These are phyloP conservation scores for Penicillium goetzii DNA, from an alignment of 495 filamentous ascomycete genomes.

Conservation along the genomic window DNA sequence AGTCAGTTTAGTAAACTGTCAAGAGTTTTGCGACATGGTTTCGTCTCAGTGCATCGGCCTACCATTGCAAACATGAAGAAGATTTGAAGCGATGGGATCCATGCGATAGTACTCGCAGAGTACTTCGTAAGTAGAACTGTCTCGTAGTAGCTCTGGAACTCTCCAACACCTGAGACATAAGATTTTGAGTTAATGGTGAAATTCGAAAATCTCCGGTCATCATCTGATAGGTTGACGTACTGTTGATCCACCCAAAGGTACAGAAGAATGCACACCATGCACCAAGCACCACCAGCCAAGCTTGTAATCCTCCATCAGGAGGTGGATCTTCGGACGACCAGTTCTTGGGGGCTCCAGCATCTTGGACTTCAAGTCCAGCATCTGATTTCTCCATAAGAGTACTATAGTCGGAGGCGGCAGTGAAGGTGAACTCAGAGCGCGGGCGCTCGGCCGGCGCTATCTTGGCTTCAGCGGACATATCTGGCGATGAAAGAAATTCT, in stretches of 20 bases:
- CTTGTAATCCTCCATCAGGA: conserved; percentile 44
- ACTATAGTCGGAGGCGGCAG: background rate
- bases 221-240: conserved; percentile 25
- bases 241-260: conserved; percentile 52
- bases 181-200: background rate
- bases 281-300: conserved; percentile 48
- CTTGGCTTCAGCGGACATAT: background rate
- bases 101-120: conserved; percentile 43
- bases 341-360: background rate
- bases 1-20: background rate
- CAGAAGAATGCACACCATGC: conserved; percentile 43
- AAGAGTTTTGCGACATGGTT: background rate
- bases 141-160: conserved; percentile 44
- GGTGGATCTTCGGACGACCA: conserved; percentile 1
- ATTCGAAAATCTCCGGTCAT: background rate
- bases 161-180: conserved; percentile 24
- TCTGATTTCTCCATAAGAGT: background rate
- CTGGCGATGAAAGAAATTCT: background rate
- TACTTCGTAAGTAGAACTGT: conserved; percentile 25
- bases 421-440: background rate
- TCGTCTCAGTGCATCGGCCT: background rate
- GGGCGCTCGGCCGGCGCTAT: background rate
- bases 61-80: conserved; percentile 42
- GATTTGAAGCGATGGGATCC: conserved; percentile 48
- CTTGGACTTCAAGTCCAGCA: background rate